These are phyloP conservation scores for Acaromyces ingoldii DNA, from an alignment of 1,284 basidiomycete species.

Conservation along the genomic window DNA sequence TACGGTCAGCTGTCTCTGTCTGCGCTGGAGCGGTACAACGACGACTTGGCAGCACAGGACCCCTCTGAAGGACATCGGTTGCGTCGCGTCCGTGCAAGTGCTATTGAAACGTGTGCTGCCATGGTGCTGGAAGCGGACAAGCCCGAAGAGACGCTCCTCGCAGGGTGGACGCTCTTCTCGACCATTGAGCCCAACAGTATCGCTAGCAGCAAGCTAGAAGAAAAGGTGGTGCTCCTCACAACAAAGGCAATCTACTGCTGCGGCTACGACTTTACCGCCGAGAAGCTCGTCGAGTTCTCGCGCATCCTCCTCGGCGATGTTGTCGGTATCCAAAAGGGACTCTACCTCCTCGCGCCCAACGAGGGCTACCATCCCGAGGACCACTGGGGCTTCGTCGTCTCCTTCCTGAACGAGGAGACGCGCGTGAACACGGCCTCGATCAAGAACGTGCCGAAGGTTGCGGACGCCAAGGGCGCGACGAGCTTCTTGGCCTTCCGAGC, in stretches of 20 bases:
- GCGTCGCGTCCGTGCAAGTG: conserved; percentile 65
- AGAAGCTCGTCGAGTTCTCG: conserved; percentile 46
- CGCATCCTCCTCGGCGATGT: conserved; percentile 81
- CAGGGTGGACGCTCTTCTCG: conserved; percentile 86
- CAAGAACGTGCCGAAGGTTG: conserved; percentile 19
- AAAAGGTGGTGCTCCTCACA: conserved; percentile 80
- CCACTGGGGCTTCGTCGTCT: conserved; percentile 41
- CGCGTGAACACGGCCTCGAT: conserved; percentile 28
- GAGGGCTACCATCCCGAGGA: conserved; percentile 40
- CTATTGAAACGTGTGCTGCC: conserved; percentile 63
- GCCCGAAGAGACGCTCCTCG: conserved; percentile 63
- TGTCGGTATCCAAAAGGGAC: conserved; percentile 72
- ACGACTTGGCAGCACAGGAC: conserved; percentile 72
- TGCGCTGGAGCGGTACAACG: conserved; percentile 32
- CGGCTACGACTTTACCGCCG: conserved; percentile 65
- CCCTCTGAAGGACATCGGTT: conserved; percentile 80
- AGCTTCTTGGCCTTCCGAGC: conserved; percentile 38
- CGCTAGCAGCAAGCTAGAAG: conserved; percentile 60
- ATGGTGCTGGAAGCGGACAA: conserved; percentile 69
- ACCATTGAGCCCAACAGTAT: conserved; percentile 73
- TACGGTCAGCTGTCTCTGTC: conserved; percentile 22
- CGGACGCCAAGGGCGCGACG: conserved; percentile 10
- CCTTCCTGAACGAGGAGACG: conserved; percentile 22
- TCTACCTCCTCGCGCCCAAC: conserved; percentile 32
- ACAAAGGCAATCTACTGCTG: conserved; percentile 63